Conservation (phyloP, 2,329 filamentous ascomycete genomes). For the Pyrenophora seminiperda region DNA sequence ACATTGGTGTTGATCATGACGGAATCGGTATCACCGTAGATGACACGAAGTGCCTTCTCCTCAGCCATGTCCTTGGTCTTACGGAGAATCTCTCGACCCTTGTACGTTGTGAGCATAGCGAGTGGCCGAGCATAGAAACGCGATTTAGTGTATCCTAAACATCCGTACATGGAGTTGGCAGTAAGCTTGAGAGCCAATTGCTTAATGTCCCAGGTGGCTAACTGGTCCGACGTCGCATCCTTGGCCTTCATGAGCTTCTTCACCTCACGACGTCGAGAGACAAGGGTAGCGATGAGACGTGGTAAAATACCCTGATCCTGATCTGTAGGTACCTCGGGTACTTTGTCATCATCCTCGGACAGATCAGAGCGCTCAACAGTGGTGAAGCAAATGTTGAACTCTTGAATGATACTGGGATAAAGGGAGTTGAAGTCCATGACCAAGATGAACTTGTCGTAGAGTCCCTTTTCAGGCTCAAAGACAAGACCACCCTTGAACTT, state of each 20-base stretch:
- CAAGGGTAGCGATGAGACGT: constrained; percentile 87
- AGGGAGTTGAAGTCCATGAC: constrained; percentile 99
- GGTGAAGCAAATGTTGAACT: constrained; percentile 99
- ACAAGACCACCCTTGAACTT: constrained; percentile 99
- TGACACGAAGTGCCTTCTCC: constrained; percentile 87
- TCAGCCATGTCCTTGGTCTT: constrained; percentile 97
- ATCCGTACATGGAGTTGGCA: constrained; percentile 99
- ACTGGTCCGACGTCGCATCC: constrained; percentile 79
- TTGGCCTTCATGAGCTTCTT: constrained; percentile 98
- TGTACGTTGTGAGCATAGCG: constrained; percentile 94
- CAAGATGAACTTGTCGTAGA: constrained; percentile 97
- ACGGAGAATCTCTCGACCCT: constrained; percentile 94
- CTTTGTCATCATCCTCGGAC: constrained; percentile 80
- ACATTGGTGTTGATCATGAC: constrained; percentile 99
- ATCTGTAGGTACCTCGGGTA: constrained; percentile 81
- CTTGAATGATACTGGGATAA: constrained; percentile 98
- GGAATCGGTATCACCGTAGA: constrained; percentile 98
- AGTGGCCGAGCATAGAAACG: constrained; percentile 95
- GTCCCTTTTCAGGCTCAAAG: constrained; percentile 94
- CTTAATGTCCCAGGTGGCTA: constrained; percentile 97
- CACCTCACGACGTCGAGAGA: constrained; percentile 85
- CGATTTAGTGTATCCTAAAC: constrained; percentile 93
- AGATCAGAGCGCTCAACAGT: constrained; percentile 80
- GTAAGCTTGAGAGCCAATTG: constrained; percentile 96
- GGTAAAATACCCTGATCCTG: constrained; percentile 86